Base-by-base conservation (phyloP, 345 rosid genomes). In the Salix dunnii region DNA sequence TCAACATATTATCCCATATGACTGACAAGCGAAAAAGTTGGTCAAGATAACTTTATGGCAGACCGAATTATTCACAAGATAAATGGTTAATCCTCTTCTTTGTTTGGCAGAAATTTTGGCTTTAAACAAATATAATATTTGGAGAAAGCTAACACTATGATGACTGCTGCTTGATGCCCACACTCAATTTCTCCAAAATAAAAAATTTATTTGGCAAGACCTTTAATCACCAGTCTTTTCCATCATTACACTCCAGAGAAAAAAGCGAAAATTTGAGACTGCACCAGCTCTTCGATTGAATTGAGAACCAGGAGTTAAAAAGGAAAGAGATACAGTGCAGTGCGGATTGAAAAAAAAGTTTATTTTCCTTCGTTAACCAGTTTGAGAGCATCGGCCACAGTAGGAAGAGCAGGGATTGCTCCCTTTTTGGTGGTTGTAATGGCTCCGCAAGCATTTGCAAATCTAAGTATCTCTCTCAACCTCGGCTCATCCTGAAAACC, bases 371-470 rank as follows among this genome's bases (percentile, higher is more conserved):
- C 46, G 13, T 82, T 74, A 20, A 82, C 48, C 58, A 82, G 49
- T 69, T 8, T 30, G 75, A 86, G 95, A 72, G 73, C 97, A 2
- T 89, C 97, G 2, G 90, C 40, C 80, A 83, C 85, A 0, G 85
- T 76, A 0, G 99, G 99, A 33, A 96, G 97, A 72, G 99, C 98
- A 13, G 98, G 98, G 61, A 96, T 96, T 20, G 99, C 99, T 71
- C 99, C 99, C 81, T 96, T 96, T 80, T 96, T 91, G 79, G 97
- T 92, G 4, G 99, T 96, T 16, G 99, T 96, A 74, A 96, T 92
- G 78, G 99, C 99, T 79, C 99, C 99, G 60, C 98, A 96, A 0
- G 97, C 99, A 80, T 89, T 91, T 3, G 99, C 94, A 76, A 82
- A 93, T 83, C 73, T 90, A 12, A 96, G 88, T 36, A 86, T 85